A percentile compares a stretch with the other conserved stretches of the same genome.
Evolutionary conservation across 495 filamentous ascomycete genomes (phyloP).

Genomic region (Hypoxylon cercidicola): DNA sequence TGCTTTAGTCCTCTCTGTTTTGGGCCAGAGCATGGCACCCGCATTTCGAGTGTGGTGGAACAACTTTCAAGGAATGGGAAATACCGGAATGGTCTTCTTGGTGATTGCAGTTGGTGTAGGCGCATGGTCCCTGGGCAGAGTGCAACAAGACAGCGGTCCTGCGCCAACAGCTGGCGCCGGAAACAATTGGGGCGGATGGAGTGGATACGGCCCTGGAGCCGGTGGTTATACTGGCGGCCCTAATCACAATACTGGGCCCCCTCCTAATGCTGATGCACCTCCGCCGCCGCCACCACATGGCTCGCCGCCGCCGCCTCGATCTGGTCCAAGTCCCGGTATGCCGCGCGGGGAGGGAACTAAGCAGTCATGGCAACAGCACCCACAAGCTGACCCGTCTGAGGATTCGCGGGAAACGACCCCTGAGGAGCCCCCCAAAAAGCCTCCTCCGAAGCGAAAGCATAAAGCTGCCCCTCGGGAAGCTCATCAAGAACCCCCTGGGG

Average conservation of each 20-base stretch:
- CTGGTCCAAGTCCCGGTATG: constrained; percentile 43
- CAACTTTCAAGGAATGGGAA: constrained; percentile 68
- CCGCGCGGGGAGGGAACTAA: constrained; percentile 47
- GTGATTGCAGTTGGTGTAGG: constrained; percentile 75
- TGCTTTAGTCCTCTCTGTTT: constrained; percentile 72
- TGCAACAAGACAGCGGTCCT: constrained; percentile 62
- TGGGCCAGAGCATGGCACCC: constrained; percentile 76
- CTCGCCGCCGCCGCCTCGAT: constrained; percentile 51
- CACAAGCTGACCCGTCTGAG: constrained; percentile 39
- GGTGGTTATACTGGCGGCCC: constrained; percentile 37
- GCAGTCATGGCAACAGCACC: constrained; percentile 57
- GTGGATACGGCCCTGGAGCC: constrained; percentile 39
- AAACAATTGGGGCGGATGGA: constrained; percentile 24
- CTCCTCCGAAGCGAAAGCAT: constrained; percentile 6
- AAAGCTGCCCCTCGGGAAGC: constrained; percentile 8
- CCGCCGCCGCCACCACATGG: constrained; percentile 54
- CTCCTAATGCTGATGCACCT: constrained; percentile 47
- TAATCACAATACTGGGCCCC: constrained; percentile 38
- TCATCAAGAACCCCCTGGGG: constrained; percentile 11
- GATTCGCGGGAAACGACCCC: constrained; percentile 28
- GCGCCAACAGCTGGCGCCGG: constrained; percentile 46
- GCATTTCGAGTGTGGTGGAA: constrained; percentile 73
- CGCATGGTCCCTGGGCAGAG: constrained; percentile 78
- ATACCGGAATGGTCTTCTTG: constrained; percentile 69
- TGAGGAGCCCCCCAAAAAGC: constrained; percentile 15